phyloP scores from a whole-genome alignment of 345 rosid species.

The Hibiscus syriacus region DNA sequence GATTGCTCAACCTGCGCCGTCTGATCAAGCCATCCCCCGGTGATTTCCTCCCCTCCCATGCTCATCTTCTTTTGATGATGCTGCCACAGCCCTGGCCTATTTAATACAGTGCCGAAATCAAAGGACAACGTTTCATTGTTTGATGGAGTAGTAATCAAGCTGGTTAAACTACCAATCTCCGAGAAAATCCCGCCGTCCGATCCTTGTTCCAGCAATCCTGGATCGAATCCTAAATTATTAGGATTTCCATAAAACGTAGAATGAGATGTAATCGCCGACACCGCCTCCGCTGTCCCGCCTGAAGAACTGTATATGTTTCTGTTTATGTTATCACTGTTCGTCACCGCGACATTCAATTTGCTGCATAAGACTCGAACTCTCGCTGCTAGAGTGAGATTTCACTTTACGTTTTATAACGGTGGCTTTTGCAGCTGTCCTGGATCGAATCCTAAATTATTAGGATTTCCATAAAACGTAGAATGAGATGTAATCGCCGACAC shows the following conservation, averaged over 20 bases:
- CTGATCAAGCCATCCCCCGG: slow-evolving; percentile 39
- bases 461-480: slow-evolving; percentile 17
- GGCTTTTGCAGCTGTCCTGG: slow-evolving; percentile 30
- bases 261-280: slow-evolving; percentile 40
- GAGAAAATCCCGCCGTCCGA: slow-evolving; percentile 59
- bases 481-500: slow-evolving; percentile 43
- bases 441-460: slow-evolving; percentile 33
- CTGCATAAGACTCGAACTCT: slow-evolving; percentile 62
- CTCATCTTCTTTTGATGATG: slow-evolving; percentile 17
- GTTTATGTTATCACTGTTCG: slow-evolving; percentile 11
- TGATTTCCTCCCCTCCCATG: slow-evolving; percentile 20
- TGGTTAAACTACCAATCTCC: slow-evolving; percentile 56
- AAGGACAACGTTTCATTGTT: slow-evolving; percentile 39
- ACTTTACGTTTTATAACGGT: no score
- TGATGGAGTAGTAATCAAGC: slow-evolving; percentile 36
- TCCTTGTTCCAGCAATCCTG: slow-evolving; percentile 45
- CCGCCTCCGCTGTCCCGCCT: slow-evolving; percentile 24
- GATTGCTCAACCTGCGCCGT: slow-evolving; percentile 35
- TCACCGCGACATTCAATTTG: slow-evolving; percentile 24
- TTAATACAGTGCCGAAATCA: slow-evolving; percentile 36
- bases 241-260: slow-evolving; percentile 18
- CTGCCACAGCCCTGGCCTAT: slow-evolving; percentile 27
- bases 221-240: slow-evolving; percentile 33
- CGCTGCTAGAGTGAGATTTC: slow-evolving; percentile 63
- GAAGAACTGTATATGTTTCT: neutral